Evolutionary conservation across 2,329 filamentous ascomycete species (phyloP).

Genomic region (Alternaria brassicae): DNA sequence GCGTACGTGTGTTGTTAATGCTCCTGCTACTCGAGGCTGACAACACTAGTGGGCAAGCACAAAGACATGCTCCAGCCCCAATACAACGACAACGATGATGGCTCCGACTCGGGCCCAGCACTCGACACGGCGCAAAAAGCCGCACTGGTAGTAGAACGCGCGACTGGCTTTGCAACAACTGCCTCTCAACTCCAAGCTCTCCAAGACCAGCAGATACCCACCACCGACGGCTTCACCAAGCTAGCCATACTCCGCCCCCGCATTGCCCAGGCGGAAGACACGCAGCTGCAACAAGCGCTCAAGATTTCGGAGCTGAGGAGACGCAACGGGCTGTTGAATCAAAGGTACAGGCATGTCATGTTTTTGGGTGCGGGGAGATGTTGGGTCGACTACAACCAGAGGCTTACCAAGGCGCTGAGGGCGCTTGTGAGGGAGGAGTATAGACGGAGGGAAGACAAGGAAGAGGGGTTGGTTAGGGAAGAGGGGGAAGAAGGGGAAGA

Average conservation of each 20-base stretch:
- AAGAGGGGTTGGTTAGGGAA: background rate
- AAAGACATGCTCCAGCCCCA: constrained; percentile 49
- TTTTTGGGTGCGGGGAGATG: constrained; percentile 72
- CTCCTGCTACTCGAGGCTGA: constrained; percentile 21
- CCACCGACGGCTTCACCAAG: constrained; percentile 55
- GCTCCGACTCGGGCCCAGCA: constrained; percentile 24
- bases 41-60: constrained; percentile 47
- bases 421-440: constrained; percentile 69
- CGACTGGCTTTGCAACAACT: constrained; percentile 51
- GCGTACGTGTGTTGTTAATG: constrained; percentile 22
- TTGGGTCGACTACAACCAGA: constrained; percentile 74
- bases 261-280: constrained; percentile 67
- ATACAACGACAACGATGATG: constrained; percentile 2
- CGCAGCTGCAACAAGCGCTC: constrained; percentile 66
- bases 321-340: constrained; percentile 63
- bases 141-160: constrained; percentile 55
- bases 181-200: constrained; percentile 56
- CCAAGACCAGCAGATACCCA: constrained; percentile 53
- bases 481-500: constrained; percentile 7
- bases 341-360: constrained; percentile 74
- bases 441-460: constrained; percentile 57
- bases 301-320: constrained; percentile 70
- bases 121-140: constrained; percentile 37
- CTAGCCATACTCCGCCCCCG: constrained; percentile 67
- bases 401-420: constrained; percentile 70